Conservation (phyloP, 495 filamentous ascomycete genomes). For the Talaromyces adpressus region DNA sequence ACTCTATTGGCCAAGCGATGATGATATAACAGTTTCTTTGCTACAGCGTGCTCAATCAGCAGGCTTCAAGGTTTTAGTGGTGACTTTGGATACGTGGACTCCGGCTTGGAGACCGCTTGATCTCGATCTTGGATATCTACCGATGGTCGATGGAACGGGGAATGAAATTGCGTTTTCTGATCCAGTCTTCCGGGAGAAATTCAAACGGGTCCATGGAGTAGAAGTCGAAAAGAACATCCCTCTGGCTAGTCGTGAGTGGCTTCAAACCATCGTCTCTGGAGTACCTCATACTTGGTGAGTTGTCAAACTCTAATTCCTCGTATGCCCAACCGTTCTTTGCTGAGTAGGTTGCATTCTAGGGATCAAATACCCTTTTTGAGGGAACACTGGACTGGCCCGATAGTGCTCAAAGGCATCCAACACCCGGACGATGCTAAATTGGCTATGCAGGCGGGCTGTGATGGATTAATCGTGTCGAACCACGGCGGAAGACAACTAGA, state of each 20-base stretch:
- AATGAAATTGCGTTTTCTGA: slow-evolving; percentile 46
- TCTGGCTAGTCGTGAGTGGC: slow-evolving; percentile 32
- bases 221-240: slow-evolving; percentile 35
- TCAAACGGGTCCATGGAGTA: slow-evolving; percentile 25
- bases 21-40: slow-evolving; percentile 44
- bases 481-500: slow-evolving; percentile 35
- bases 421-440: slow-evolving; percentile 42
- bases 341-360: no score
- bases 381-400: slow-evolving; percentile 31
- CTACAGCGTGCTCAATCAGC: slow-evolving; percentile 44
- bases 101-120: slow-evolving; percentile 54
- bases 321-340: no score
- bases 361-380: slow-evolving; percentile 6
- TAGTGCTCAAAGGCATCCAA: slow-evolving; percentile 48
- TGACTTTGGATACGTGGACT: slow-evolving; percentile 56
- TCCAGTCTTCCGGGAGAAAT: slow-evolving; percentile 46
- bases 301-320: slow-evolving; percentile 14
- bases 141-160: slow-evolving; percentile 45
- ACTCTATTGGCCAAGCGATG: slow-evolving; percentile 50
- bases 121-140: slow-evolving; percentile 45
- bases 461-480: slow-evolving; percentile 47
- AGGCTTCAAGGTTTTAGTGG: slow-evolving; percentile 49
- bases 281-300: slow-evolving; percentile 45
- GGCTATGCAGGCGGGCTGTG: slow-evolving; percentile 40
- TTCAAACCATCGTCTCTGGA: slow-evolving; percentile 35